phyloP scores from a whole-genome alignment of 495 filamentous ascomycete genomes.

The Xylaria acuta region DNA sequence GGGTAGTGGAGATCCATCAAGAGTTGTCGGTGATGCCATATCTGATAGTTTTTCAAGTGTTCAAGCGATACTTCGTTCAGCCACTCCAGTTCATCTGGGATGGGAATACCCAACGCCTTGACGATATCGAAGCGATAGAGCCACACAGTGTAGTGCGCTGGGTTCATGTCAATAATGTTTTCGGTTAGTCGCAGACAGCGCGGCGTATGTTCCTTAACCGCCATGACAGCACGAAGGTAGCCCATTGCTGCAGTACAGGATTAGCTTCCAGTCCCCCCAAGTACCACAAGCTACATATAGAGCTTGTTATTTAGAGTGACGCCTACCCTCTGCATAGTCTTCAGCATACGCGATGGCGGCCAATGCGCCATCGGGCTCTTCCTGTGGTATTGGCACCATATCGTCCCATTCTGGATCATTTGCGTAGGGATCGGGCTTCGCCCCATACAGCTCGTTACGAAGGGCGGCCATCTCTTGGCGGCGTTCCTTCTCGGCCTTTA shows the following conservation, averaged over 20 bases:
- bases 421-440: constrained; percentile 59
- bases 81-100: constrained; percentile 80
- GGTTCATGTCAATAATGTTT: constrained; percentile 88
- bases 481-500: constrained; percentile 53
- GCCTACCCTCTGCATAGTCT: constrained; percentile 84
- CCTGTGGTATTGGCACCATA: constrained; percentile 78
- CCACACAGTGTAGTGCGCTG: constrained; percentile 98
- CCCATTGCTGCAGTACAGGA: constrained; percentile 57
- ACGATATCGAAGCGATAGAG: constrained; percentile 86
- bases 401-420: constrained; percentile 81
- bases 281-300: not conserved
- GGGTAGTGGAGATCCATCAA: constrained; percentile 73
- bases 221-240: constrained; percentile 94
- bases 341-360: constrained; percentile 87
- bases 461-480: constrained; percentile 52
- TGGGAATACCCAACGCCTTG: constrained; percentile 67
- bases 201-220: constrained; percentile 78
- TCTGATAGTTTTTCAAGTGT: constrained; percentile 97
- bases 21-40: constrained; percentile 95
- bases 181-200: constrained; percentile 83
- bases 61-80: constrained; percentile 79
- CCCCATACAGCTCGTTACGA: constrained; percentile 51
- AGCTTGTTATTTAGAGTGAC: not conserved
- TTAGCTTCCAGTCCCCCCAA: constrained; percentile 14
- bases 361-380: constrained; percentile 81